Percentiles rank a stretch among this genome's conserved stretches.
Evolutionary conservation across 257 asterid genomes (phyloP).

Genomic region (Solanum chilense): DNA sequence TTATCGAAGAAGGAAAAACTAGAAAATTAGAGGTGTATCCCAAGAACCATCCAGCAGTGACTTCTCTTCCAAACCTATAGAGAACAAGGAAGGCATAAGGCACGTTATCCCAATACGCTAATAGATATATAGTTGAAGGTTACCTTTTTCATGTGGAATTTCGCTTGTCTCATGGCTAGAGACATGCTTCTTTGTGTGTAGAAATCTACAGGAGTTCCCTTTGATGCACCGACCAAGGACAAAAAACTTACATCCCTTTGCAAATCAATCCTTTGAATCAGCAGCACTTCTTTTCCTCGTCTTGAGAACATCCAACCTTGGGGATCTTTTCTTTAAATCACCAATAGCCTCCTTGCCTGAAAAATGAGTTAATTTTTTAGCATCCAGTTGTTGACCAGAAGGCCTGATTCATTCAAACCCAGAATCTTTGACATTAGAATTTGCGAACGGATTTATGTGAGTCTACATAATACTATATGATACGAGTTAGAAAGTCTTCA

Average conservation of each 20-base stretch:
- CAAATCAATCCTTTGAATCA: slow-evolving; percentile 22
- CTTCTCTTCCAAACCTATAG: no score
- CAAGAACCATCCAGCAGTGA: no score
- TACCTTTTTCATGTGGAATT: no score
- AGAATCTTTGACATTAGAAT: slow-evolving; percentile 19
- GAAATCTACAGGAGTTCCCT: slow-evolving; percentile 73
- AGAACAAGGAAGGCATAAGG: no score
- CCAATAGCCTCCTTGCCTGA: no score
- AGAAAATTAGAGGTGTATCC: no score
- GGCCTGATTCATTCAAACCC: slow-evolving; percentile 5
- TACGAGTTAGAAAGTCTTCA: slow-evolving; percentile 9
- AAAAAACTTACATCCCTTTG: slow-evolving; percentile 51
- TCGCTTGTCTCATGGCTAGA: no score
- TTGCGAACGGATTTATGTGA: not conserved
- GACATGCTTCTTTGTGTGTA: slow-evolving; percentile 35
- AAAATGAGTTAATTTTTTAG: not conserved
- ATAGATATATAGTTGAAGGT: no score
- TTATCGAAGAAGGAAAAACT: no score
- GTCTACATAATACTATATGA: not conserved
- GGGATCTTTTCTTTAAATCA: not conserved
- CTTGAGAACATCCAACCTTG: slow-evolving; percentile 45
- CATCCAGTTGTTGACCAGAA: slow-evolving; percentile 17
- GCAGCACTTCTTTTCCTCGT: slow-evolving; percentile 37
- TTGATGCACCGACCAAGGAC: slow-evolving; percentile 87
- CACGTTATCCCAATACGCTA: no score